Percentiles rank a stretch among this genome's conserved stretches.
phyloP scores from a whole-genome alignment of 1,284 basidiomycete genomes.

The Phlebopus sp. region DNA sequence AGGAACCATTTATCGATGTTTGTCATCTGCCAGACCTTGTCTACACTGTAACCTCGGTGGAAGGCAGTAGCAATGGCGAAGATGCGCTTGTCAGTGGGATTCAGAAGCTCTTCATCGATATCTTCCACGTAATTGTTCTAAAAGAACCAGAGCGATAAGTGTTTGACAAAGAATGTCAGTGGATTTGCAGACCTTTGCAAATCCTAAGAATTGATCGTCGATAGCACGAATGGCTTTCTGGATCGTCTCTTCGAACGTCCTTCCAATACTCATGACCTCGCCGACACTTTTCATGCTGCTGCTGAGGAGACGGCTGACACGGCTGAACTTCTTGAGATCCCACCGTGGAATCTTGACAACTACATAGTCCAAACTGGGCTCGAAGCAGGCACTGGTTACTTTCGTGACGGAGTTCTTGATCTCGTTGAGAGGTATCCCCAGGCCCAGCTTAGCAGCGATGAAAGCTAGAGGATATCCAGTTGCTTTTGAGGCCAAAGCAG shows the following conservation, averaged over 20 bases:
- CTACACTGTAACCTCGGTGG: constrained; percentile 87
- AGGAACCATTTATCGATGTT: constrained; percentile 99
- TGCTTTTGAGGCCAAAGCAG: constrained; percentile 96
- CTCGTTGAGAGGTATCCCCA: constrained; percentile 96
- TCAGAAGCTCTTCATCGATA: constrained; percentile 82
- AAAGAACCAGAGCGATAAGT: neutral
- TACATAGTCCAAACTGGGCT: constrained; percentile 95
- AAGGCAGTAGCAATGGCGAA: constrained; percentile 91
- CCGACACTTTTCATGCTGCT: constrained; percentile 99
- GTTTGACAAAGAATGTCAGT: neutral
- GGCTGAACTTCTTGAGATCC: constrained; percentile 97
- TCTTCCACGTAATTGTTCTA: constrained; percentile 84
- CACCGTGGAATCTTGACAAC: constrained; percentile 99
- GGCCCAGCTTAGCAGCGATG: constrained; percentile 96
- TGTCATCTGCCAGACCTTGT: constrained; percentile 96
- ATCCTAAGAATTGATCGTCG: constrained; percentile 92
- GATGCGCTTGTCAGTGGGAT: constrained; percentile 90
- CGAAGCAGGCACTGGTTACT: constrained; percentile 96
- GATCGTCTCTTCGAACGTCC: constrained; percentile 97
- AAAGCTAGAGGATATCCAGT: constrained; percentile 98
- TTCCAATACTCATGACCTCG: constrained; percentile 98
- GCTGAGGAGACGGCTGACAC: constrained; percentile 84
- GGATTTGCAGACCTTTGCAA: constrained; percentile 65
- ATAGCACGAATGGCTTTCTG: constrained; percentile 98
- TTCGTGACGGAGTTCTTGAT: constrained; percentile 98